Evolutionary conservation across 208 protist genomes (phyloP), one percentile per base, ranked within the genome.

Genomic region (Trypanosomatidae sp.): DNA sequence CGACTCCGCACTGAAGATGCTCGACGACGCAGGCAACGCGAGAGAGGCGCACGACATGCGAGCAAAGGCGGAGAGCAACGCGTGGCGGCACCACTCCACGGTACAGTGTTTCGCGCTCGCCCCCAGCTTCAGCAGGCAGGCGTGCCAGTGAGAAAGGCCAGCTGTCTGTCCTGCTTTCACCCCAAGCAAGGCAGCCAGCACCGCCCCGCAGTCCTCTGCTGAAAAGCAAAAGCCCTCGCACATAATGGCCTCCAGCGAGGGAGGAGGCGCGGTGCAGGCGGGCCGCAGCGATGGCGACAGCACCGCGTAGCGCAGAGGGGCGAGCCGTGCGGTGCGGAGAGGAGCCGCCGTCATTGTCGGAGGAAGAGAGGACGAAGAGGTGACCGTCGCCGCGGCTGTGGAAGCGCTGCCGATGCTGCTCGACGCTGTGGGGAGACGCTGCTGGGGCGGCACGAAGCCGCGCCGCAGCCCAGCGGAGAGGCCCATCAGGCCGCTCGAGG

Each of bases 21-120:
- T 52, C 49, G 50, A 17, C 36, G 53, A 9, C 1, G 47, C 33
- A 3, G 39, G 17, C 22, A 62, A 25, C 3, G 12, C 47, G 39
- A 1, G 43, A 53, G 62, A 28, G 43, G 52, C 69, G 49, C 69
- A 55, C 30, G 47, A 71, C 43, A 76, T 36, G 30, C 87, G 86
- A 22, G 84, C 53, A 65, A 92, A 56, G 9, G 85, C 80, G 0
- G 84, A 87, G 13, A 69, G 36, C 3, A 95, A 50, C 52, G 80
- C 82, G 43, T 92, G 86, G 15, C 62, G 33, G 70, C 84, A 95
- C 90, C 87, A 92, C 55, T 70, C 68, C 0, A 76, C 47, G 13
- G 87, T 80, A 70, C 85, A 91, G 44, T 77, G 71, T 13, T 58
- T 71, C 3, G 70, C 28, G 30, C 52, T 69, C 0, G 85, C 90